Conservation (phyloP, 2,329 filamentous ascomycete genomes). For the Daldinia eschscholtzii region DNA sequence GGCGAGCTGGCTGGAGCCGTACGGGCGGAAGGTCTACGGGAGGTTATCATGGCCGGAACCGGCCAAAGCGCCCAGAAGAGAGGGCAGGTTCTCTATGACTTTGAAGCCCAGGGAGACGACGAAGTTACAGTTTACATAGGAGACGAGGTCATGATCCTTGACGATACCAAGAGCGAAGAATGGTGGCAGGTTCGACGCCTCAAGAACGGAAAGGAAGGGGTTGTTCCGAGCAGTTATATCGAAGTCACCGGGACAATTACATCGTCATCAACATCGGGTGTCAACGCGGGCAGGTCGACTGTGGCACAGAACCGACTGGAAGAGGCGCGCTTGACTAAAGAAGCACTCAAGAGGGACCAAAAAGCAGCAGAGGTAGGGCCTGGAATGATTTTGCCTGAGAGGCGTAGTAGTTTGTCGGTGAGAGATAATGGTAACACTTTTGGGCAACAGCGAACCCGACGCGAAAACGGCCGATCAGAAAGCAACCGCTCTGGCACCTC, state of each 20-base stretch:
- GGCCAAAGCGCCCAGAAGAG: slow-evolving; percentile 78
- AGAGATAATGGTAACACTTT: slow-evolving; percentile 75
- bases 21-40: slow-evolving; percentile 83
- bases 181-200: slow-evolving; percentile 97
- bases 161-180: slow-evolving; percentile 93
- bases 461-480: slow-evolving; percentile 74
- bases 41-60: slow-evolving; percentile 85
- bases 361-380: slow-evolving; percentile 80
- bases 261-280: slow-evolving; percentile 60
- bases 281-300: slow-evolving; percentile 69
- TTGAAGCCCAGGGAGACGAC: slow-evolving; percentile 95
- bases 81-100: slow-evolving; percentile 91
- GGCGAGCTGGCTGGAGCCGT: slow-evolving; percentile 90
- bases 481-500: slow-evolving; percentile 63
- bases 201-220: slow-evolving; percentile 93
- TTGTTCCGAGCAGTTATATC: slow-evolving; percentile 96
- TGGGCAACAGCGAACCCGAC: slow-evolving; percentile 77
- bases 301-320: slow-evolving; percentile 84
- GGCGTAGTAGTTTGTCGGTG: slow-evolving; percentile 81
- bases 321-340: slow-evolving; percentile 85
- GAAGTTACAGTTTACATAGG: slow-evolving; percentile 92
- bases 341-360: slow-evolving; percentile 78
- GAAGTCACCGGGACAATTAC: slow-evolving; percentile 81
- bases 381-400: slow-evolving; percentile 79
- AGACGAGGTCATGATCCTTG: slow-evolving; percentile 90